phyloP scores from a whole-genome alignment of 495 filamentous ascomycete species.

The Baudoinia panamericana region DNA sequence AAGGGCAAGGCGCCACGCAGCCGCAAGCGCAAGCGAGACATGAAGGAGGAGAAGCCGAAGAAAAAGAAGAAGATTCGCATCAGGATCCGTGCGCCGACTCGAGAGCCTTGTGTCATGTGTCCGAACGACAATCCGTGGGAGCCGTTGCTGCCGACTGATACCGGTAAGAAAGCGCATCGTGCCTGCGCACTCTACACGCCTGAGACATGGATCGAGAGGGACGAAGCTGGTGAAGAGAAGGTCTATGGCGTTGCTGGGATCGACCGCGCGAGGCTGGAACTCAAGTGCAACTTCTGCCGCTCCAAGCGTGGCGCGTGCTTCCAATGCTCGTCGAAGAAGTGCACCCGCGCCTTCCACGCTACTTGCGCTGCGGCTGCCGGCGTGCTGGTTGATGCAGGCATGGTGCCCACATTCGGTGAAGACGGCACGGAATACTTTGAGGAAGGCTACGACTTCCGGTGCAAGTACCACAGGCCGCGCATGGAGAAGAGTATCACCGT shows the following conservation, averaged over 20 bases:
- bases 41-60: slow-evolving; percentile 43
- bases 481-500: slow-evolving; percentile 56
- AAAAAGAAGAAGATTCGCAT: slow-evolving; percentile 53
- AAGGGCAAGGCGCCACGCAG: slow-evolving; percentile 41
- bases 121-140: slow-evolving; percentile 83
- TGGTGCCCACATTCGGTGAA: slow-evolving; percentile 74
- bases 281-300: slow-evolving; percentile 89
- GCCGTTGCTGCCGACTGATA: slow-evolving; percentile 72
- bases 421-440: slow-evolving; percentile 85
- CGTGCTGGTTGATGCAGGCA: slow-evolving; percentile 75
- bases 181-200: slow-evolving; percentile 83
- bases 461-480: slow-evolving; percentile 84
- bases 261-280: slow-evolving; percentile 72
- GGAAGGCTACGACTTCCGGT: slow-evolving; percentile 80
- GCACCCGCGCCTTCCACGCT: slow-evolving; percentile 83
- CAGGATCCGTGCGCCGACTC: slow-evolving; percentile 52
- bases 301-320: slow-evolving; percentile 90
- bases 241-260: slow-evolving; percentile 68
- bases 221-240: slow-evolving; percentile 54
- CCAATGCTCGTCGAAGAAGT: slow-evolving; percentile 93
- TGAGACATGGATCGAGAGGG: slow-evolving; percentile 69
- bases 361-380: slow-evolving; percentile 87
- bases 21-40: slow-evolving; percentile 47
- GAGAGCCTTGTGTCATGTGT: slow-evolving; percentile 84
- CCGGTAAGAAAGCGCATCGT: slow-evolving; percentile 76